phyloP scores from a whole-genome alignment of 164 flowering plant species.

The Kalanchoe fedtschenkoi region DNA sequence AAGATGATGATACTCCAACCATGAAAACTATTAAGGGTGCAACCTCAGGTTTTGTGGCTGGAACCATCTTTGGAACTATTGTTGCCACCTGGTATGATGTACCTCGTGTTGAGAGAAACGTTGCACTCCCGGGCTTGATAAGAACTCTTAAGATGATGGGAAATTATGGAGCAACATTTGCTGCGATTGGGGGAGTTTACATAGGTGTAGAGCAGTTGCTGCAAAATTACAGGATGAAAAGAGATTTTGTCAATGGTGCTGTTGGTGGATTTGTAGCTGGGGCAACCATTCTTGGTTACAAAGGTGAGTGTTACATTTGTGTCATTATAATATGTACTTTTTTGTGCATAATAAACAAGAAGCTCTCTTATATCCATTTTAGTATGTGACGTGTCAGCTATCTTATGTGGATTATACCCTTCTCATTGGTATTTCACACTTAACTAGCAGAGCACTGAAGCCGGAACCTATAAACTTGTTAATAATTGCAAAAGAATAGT shows the following conservation, averaged over 20 bases:
- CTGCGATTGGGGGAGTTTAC: conserved; percentile 91
- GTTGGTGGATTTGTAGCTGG: conserved; percentile 95
- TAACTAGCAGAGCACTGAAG: background rate
- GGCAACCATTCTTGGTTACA: conserved; percentile 64
- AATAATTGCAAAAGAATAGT: background rate
- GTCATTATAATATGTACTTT: background rate
- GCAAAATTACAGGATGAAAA: conserved; percentile 69
- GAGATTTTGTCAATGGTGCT: conserved; percentile 92
- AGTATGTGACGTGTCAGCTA: background rate
- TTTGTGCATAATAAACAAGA: background rate
- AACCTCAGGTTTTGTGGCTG: conserved; percentile 61
- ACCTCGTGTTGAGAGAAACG: conserved; percentile 89
- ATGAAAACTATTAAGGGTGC: conserved; percentile 80
- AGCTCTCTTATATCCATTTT: no score
- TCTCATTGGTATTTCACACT: background rate
- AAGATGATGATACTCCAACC: conserved; percentile 55
- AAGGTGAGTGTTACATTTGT: conserved; percentile 45
- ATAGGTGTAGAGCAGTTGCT: conserved; percentile 90
- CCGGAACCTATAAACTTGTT: background rate
- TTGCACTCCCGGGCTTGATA: conserved; percentile 88
- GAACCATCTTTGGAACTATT: conserved; percentile 72
- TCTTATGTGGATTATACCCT: background rate
- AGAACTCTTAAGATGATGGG: conserved; percentile 96
- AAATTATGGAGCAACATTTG: conserved; percentile 71
- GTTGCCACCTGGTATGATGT: conserved; percentile 93